Percentiles rank a stretch among this genome's conserved stretches.
Evolutionary conservation across 2,329 filamentous ascomycete genomes (phyloP).

Genomic region (Talaromyces albobiverticillius): DNA sequence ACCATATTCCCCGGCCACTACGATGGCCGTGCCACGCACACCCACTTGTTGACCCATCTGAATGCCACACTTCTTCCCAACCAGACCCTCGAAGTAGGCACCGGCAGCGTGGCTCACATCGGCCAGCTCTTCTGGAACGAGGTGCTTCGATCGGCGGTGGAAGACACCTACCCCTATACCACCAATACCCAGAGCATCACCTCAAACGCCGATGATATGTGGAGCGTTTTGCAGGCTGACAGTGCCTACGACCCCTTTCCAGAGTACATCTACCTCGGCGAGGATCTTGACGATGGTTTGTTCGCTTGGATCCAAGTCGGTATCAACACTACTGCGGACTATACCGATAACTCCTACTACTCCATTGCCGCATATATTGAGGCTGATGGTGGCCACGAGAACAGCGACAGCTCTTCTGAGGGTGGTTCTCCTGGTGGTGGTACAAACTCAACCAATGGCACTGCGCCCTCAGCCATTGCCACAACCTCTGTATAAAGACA

Average conservation of each 20-base stretch:
- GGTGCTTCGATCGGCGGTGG: slow-evolving; percentile 42
- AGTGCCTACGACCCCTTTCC: slow-evolving; percentile 51
- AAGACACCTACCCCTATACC: slow-evolving; percentile 37
- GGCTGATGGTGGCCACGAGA: slow-evolving; percentile 21
- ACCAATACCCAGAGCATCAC: slow-evolving; percentile 27
- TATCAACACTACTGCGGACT: slow-evolving; percentile 40
- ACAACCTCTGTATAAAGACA: neutral
- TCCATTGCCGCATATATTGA: slow-evolving; percentile 23
- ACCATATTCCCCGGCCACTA: slow-evolving; percentile 51
- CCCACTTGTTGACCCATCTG: slow-evolving; percentile 49
- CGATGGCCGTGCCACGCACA: slow-evolving; percentile 46
- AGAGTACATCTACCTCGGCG: slow-evolving; percentile 54
- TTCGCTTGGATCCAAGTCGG: slow-evolving; percentile 51
- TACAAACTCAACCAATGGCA: neutral
- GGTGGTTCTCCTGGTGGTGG: neutral
- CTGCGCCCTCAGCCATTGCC: neutral
- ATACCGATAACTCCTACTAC: slow-evolving; percentile 22
- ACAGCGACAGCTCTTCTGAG: neutral
- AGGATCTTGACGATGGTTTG: slow-evolving; percentile 46
- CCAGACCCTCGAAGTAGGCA: slow-evolving; percentile 45
- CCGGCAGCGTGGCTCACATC: slow-evolving; percentile 42
- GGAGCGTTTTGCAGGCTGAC: slow-evolving; percentile 41
- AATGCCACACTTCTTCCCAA: slow-evolving; percentile 38
- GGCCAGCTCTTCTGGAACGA: slow-evolving; percentile 53
- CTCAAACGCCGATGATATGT: slow-evolving; percentile 43